A percentile compares a stretch with the other conserved stretches of the same genome.
Conservation (phyloP, 441 rosid species). For the Gossypium trilobum region DNA sequence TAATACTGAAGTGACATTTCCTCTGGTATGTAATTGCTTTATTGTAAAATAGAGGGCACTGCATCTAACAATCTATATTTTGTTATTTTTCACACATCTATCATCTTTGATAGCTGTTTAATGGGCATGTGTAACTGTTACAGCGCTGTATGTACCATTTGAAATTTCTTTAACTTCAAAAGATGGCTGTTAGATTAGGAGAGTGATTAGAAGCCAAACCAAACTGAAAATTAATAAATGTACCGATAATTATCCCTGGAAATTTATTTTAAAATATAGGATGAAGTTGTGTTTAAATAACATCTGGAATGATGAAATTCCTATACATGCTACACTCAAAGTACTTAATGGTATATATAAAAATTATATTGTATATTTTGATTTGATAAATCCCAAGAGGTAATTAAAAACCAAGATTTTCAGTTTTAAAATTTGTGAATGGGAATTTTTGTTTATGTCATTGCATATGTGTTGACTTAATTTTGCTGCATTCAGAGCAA, state of each 20-base stretch:
- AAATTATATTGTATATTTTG: neutral
- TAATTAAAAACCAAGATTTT: neutral
- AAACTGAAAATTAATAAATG: neutral
- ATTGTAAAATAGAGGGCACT: neutral
- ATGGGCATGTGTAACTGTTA: neutral
- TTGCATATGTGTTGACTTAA: neutral
- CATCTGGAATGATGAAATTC: neutral
- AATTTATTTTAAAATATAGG: neutral
- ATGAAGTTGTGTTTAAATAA: neutral
- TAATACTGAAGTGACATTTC: slow-evolving; percentile 66
- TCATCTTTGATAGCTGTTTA: slow-evolving; percentile 2
- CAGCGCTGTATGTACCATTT: neutral
- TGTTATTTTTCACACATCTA: neutral
- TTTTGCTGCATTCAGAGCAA: slow-evolving; percentile 40
- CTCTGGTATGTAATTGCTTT: slow-evolving; percentile 44
- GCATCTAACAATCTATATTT: neutral
- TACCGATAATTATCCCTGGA: neutral
- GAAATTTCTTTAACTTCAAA: slow-evolving; percentile 2
- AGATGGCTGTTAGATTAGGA: neutral
- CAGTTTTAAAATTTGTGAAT: neutral
- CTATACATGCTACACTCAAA: neutral
- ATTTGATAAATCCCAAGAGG: neutral
- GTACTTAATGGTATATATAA: neutral
- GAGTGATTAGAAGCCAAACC: neutral
- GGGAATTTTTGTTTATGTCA: neutral